phyloP scores from a whole-genome alignment of 75 land plant species.

The Cryptomeria japonica region DNA sequence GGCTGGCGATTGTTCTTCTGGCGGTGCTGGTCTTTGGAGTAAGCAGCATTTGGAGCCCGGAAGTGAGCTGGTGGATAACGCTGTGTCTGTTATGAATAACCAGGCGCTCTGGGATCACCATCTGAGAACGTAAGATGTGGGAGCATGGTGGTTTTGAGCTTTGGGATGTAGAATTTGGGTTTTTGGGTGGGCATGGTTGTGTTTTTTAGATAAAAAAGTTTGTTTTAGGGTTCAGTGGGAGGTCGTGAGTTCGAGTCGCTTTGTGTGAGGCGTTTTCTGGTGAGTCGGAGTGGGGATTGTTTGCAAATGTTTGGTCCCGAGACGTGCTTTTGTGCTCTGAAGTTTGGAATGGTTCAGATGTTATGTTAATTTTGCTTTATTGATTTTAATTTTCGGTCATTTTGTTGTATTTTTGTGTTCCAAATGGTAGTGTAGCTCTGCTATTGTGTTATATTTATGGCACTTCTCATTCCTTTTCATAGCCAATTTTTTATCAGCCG shows the following conservation, averaged over 20 bases:
- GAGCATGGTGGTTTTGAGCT: background rate
- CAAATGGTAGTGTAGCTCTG: too few relatives aligned
- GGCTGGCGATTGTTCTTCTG: background rate
- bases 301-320: too few relatives aligned
- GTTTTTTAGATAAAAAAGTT: too few relatives aligned
- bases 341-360: background rate
- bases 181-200: background rate
- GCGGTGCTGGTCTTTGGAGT: background rate
- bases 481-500: too few relatives aligned
- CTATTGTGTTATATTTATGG: too few relatives aligned
- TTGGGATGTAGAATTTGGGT: background rate
- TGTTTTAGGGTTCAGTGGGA: background rate
- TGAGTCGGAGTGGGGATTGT: too few relatives aligned
- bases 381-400: too few relatives aligned
- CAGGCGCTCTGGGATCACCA: constrained; percentile 10
- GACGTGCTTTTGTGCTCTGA: background rate
- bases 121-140: constrained; percentile 1
- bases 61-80: constrained; percentile 1
- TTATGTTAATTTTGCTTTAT: background rate
- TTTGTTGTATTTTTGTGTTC: background rate
- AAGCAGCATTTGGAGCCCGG: constrained; percentile 12
- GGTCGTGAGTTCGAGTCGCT: background rate
- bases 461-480: too few relatives aligned
- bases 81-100: background rate
- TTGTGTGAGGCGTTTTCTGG: background rate